Evolutionary conservation across 805 yeast genomes (phyloP).

Genomic region (Pichia eremophila): DNA sequence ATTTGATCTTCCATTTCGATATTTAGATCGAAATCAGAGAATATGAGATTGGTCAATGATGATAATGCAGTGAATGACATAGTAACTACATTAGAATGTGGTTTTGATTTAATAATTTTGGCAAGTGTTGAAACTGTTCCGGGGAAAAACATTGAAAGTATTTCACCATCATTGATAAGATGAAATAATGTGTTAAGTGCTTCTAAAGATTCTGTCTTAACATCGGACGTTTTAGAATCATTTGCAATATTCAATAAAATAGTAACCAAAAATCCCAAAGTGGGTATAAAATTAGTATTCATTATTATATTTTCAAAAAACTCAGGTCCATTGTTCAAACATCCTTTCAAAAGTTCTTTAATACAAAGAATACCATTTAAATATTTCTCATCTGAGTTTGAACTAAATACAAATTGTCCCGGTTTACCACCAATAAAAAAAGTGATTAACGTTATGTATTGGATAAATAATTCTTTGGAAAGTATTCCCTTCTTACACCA

Average conservation of each 20-base stretch:
- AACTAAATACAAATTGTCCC: conserved; percentile 19
- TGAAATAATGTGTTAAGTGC: conserved; percentile 28
- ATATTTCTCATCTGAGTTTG: conserved; percentile 30
- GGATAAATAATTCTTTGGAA: conserved; percentile 30
- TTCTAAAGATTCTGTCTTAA: conserved; percentile 27
- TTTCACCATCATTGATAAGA: conserved; percentile 36
- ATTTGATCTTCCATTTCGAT: conserved; percentile 8
- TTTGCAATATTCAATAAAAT: conserved; percentile 30
- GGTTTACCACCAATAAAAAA: conserved; percentile 40
- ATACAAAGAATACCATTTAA: conserved; percentile 28
- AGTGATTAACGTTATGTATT: conserved; percentile 38
- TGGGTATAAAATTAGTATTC: conserved; percentile 30
- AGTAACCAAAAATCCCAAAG: conserved; percentile 39
- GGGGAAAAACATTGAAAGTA: conserved; percentile 39
- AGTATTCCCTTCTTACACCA: conserved; percentile 36
- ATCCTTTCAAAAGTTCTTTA: conserved; percentile 23
- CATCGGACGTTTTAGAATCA: conserved; percentile 18
- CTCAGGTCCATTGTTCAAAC: conserved; percentile 22
- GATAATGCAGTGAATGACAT: conserved; percentile 25
- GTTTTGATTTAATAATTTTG: conserved; percentile 27
- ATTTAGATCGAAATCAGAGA: conserved; percentile 33
- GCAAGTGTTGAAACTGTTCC: conserved; percentile 40
- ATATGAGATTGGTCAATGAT: conserved; percentile 27
- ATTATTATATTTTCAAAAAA: conserved; percentile 20
- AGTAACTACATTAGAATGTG: conserved; percentile 30